phyloP scores from a whole-genome alignment of 345 rosid genomes.

The Microthlaspi erraticum region DNA sequence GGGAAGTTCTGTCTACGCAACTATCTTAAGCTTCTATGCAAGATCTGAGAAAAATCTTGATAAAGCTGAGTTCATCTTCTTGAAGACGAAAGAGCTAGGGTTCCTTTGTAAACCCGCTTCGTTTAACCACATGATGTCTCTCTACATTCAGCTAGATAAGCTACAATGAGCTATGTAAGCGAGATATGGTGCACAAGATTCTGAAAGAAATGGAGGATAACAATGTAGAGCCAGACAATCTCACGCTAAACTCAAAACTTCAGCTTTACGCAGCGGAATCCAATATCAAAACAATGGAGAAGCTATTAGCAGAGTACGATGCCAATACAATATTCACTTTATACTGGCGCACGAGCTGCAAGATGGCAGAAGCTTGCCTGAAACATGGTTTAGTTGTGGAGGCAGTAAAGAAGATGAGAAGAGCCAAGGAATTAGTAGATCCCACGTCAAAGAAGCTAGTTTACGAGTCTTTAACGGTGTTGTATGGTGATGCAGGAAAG shows the following conservation, averaged over 20 bases:
- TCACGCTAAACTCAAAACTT: neutral
- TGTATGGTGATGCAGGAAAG: neutral
- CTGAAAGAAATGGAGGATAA: neutral
- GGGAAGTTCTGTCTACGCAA: neutral
- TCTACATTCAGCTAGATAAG: neutral
- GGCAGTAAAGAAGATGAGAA: neutral
- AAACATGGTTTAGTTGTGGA: neutral
- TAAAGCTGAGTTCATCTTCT: neutral
- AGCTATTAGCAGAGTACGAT: neutral
- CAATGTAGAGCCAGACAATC: neutral
- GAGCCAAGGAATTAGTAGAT: neutral
- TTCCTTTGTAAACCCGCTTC: neutral
- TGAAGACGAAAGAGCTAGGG: neutral
- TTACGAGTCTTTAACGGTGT: neutral
- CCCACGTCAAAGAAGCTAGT: neutral
- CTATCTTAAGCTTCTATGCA: neutral
- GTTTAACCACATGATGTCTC: conserved; percentile 7
- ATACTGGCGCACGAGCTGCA: neutral
- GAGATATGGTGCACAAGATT: neutral
- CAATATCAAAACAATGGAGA: neutral
- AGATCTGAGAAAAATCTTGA: neutral
- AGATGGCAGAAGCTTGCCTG: neutral
- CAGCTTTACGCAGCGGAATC: neutral
- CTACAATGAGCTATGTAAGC: too few relatives aligned
- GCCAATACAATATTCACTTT: neutral